phyloP scores from a whole-genome alignment of 768 basidiomycete genomes.

The Amanita rubescens region DNA sequence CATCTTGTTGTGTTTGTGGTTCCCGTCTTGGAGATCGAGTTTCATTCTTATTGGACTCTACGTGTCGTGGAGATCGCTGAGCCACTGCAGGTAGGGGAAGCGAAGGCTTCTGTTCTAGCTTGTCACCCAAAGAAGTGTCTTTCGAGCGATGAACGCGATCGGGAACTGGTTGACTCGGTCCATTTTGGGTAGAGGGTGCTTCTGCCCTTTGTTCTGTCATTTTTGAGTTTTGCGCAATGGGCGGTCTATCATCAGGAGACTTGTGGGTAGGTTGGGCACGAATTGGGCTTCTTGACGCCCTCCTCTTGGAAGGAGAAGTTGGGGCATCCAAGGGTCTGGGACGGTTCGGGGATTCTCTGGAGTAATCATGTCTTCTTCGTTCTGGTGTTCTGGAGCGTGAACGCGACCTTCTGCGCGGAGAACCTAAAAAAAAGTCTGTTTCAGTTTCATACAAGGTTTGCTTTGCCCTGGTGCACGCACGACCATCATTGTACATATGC shows the following conservation, averaged over 20 bases:
- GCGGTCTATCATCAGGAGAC: neutral
- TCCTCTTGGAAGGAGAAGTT: neutral
- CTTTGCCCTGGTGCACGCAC: neutral
- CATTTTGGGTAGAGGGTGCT: neutral
- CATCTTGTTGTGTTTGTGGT: constrained; percentile 12
- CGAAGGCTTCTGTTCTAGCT: neutral
- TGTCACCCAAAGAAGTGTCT: neutral
- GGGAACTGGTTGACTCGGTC: neutral
- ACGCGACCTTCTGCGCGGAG: neutral
- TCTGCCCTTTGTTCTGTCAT: neutral
- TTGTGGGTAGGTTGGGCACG: neutral
- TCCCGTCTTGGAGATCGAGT: constrained; percentile 13
- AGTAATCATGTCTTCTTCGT: neutral
- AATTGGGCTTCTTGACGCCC: neutral
- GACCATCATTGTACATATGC: neutral
- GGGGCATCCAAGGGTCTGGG: neutral
- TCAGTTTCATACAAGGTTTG: neutral
- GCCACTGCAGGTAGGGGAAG: neutral
- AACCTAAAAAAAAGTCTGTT: neutral
- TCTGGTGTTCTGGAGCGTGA: constrained; percentile 1
- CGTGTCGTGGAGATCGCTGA: neutral
- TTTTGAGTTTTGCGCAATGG: neutral
- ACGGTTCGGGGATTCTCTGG: neutral
- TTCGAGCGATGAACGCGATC: neutral
- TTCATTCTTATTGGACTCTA: constrained; percentile 9